phyloP scores from a whole-genome alignment of 768 basidiomycete genomes.

The Dentipellis sp. region DNA sequence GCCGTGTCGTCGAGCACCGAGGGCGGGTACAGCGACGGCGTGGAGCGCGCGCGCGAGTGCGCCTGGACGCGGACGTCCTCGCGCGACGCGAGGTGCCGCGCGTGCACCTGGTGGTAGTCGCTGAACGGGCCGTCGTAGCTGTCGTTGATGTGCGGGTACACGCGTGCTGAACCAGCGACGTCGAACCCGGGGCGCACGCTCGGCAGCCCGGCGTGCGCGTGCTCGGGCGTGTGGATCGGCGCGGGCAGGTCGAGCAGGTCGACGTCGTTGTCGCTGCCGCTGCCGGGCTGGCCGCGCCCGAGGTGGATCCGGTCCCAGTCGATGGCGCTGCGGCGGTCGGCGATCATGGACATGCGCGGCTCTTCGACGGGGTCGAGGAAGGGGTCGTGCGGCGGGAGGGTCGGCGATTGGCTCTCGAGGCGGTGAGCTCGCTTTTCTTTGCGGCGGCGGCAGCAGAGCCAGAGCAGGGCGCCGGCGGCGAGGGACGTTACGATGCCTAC shows the following conservation, averaged over 20 bases:
- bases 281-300: neutral
- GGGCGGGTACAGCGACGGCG: slow-evolving; percentile 17
- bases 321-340: neutral
- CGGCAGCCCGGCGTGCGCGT: neutral
- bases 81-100: neutral
- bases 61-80: neutral
- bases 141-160: neutral
- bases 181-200: neutral
- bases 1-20: slow-evolving; percentile 7
- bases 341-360: neutral
- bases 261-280: too few relatives aligned
- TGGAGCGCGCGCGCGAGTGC: slow-evolving; percentile 10
- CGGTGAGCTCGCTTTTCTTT: slow-evolving; percentile 14
- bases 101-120: slow-evolving; percentile 8
- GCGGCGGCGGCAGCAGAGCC: slow-evolving; percentile 33
- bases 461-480: slow-evolving; percentile 34
- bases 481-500: slow-evolving; percentile 48
- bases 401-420: slow-evolving; percentile 14
- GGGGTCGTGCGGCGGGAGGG: slow-evolving; percentile 20
- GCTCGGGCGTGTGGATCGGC: neutral
- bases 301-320: neutral
- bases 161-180: neutral
- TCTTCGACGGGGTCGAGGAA: slow-evolving; percentile 25
- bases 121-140: slow-evolving; percentile 12
- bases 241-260: neutral